A percentile compares a stretch with the other conserved stretches of the same genome.
Conservation (phyloP, 1,284 basidiomycete species). For the Cryptococcus sp. region DNA sequence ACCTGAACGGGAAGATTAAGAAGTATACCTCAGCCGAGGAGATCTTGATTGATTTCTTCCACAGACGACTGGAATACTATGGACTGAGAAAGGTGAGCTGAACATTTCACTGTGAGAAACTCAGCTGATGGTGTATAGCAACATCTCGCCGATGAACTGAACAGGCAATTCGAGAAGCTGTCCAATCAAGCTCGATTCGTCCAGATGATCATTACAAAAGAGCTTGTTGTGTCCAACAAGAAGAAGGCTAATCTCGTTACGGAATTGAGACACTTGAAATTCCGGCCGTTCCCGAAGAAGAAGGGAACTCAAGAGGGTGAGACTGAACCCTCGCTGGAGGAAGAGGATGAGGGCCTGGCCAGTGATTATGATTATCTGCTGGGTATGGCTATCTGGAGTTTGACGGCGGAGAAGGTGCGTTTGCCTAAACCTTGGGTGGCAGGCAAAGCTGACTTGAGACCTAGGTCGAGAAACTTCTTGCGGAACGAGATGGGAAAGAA, state of each 20-base stretch:
- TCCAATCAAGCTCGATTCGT: conserved; percentile 97
- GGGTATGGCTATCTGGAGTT: conserved; percentile 89
- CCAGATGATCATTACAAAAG: conserved; percentile 86
- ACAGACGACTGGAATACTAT: conserved; percentile 81
- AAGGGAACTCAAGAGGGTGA: conserved; percentile 71
- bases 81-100: conserved; percentile 80
- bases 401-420: conserved; percentile 86
- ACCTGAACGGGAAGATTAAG: conserved; percentile 92
- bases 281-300: conserved; percentile 73
- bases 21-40: conserved; percentile 87
- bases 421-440: background rate
- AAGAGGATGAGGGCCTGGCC: conserved; percentile 52
- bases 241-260: conserved; percentile 81
- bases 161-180: conserved; percentile 74
- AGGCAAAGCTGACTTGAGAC: conserved; percentile 9
- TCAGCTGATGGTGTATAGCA: conserved; percentile 55
- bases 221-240: conserved; percentile 86
- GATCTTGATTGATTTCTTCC: conserved; percentile 91
- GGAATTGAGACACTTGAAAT: conserved; percentile 78
- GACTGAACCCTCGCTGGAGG: conserved; percentile 61
- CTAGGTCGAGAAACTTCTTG: conserved; percentile 78
- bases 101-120: background rate
- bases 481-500: conserved; percentile 80
- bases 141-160: conserved; percentile 77
- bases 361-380: conserved; percentile 92